These are phyloP conservation scores for Apiospora koreana DNA, from an alignment of 2,329 filamentous ascomycete species.

Conservation along the genomic window DNA sequence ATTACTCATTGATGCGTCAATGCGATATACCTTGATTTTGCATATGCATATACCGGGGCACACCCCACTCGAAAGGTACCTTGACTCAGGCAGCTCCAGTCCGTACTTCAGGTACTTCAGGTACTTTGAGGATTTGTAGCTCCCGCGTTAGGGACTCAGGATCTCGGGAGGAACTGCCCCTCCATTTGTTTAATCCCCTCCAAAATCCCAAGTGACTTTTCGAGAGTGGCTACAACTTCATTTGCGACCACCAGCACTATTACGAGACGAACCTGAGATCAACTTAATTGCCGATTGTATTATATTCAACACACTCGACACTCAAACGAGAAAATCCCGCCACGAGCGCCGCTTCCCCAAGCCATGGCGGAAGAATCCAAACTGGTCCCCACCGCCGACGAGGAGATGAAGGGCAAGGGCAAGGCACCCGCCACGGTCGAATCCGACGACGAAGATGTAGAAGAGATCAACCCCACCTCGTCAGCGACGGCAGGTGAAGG, in stretches of 20 bases:
- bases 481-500: background rate
- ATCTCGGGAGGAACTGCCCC: background rate
- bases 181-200: background rate
- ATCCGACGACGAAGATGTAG: slow-evolving; percentile 40
- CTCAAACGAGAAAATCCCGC: background rate
- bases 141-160: background rate
- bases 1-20: too few species aligned
- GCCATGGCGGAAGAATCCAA: slow-evolving; percentile 61
- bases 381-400: slow-evolving; percentile 53
- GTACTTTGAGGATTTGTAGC: background rate
- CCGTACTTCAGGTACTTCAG: background rate
- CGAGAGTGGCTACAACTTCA: background rate
- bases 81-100: background rate
- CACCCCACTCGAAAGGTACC: background rate
- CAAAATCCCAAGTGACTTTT: background rate
- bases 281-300: background rate
- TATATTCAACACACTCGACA: background rate
- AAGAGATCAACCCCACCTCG: slow-evolving; percentile 27
- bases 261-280: background rate
- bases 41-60: background rate
- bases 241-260: background rate
- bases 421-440: slow-evolving; percentile 46
- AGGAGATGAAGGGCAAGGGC: slow-evolving; percentile 45
- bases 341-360: background rate
- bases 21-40: background rate